Conservation (phyloP, 345 rosid species). For the Populus davidiana region DNA sequence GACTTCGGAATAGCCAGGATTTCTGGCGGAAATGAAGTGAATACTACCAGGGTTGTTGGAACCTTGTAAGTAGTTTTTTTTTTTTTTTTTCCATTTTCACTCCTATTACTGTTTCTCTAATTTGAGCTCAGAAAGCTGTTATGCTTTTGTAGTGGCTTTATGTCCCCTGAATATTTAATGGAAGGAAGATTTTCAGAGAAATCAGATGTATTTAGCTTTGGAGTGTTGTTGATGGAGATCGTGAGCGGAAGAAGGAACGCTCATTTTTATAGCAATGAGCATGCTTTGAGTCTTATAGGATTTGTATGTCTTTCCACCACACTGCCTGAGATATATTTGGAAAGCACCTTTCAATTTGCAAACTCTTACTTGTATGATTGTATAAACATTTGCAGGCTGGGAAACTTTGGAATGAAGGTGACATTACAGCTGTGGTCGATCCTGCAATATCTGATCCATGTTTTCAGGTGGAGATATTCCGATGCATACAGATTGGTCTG, state of each 20-base stretch:
- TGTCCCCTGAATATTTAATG: constrained; percentile 51
- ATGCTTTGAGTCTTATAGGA: constrained; percentile 25
- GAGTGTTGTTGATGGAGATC: constrained; percentile 25
- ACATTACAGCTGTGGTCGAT: background rate
- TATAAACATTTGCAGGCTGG: constrained; percentile 15
- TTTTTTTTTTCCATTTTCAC: too few species aligned
- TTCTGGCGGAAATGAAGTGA: constrained; percentile 22
- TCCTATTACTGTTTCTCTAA: background rate
- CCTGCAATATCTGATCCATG: background rate
- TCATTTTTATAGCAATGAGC: constrained; percentile 18
- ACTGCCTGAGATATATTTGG: background rate
- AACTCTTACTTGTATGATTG: background rate
- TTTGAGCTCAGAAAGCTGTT: background rate
- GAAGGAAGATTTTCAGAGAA: constrained; percentile 42
- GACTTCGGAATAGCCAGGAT: constrained; percentile 39
- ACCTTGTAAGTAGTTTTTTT: constrained; percentile 22
- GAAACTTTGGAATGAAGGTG: constrained; percentile 19
- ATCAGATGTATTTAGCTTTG: constrained; percentile 11
- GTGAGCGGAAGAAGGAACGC: constrained; percentile 34
- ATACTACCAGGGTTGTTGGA: constrained; percentile 28
- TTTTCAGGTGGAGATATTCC: background rate
- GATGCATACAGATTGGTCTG: constrained; percentile 25
- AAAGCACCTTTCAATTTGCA: too few species aligned
- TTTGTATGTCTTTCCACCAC: constrained; percentile 18
- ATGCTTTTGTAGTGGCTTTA: constrained; percentile 35